A percentile compares a stretch with the other conserved stretches of the same genome.
These are phyloP conservation scores for Catunica adiposa DNA, from an alignment of 2,329 filamentous ascomycete genomes.

Conservation along the genomic window DNA sequence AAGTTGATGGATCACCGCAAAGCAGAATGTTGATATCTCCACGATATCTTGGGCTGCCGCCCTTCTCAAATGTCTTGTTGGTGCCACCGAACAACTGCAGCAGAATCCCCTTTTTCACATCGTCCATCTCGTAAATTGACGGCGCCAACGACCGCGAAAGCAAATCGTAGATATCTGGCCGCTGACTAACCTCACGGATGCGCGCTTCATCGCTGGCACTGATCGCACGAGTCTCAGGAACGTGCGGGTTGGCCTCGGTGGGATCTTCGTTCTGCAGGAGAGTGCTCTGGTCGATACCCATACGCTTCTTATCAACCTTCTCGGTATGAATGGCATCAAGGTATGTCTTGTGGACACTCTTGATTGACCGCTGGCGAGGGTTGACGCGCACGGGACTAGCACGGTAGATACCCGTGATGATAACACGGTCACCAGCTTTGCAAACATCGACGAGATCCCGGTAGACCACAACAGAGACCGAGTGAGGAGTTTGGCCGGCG, in stretches of 20 bases:
- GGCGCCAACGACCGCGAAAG: slow-evolving; percentile 80
- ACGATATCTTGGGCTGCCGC: slow-evolving; percentile 85
- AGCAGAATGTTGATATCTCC: slow-evolving; percentile 95
- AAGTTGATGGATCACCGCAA: slow-evolving; percentile 89
- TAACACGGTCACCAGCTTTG: slow-evolving; percentile 90
- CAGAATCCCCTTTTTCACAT: slow-evolving; percentile 96
- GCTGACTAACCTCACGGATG: slow-evolving; percentile 64
- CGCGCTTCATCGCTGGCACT: slow-evolving; percentile 74
- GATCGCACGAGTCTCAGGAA: slow-evolving; percentile 57
- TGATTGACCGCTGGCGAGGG: slow-evolving; percentile 78
- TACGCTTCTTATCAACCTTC: slow-evolving; percentile 86
- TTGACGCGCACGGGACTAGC: slow-evolving; percentile 89
- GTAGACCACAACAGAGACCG: slow-evolving; percentile 88
- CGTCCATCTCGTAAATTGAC: slow-evolving; percentile 94
- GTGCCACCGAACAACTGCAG: slow-evolving; percentile 93
- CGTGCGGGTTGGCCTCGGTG: slow-evolving; percentile 14
- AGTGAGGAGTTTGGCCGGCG: slow-evolving; percentile 91
- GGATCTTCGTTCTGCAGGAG: slow-evolving; percentile 50
- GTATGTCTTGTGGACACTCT: slow-evolving; percentile 95
- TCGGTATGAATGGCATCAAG: slow-evolving; percentile 91
- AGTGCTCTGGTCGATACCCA: slow-evolving; percentile 81
- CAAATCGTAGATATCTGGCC: slow-evolving; percentile 83
- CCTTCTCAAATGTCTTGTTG: slow-evolving; percentile 95
- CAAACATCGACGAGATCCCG: slow-evolving; percentile 95
- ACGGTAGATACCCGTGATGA: slow-evolving; percentile 93